These are phyloP conservation scores for Seminavis robusta DNA, from an alignment of 108 stramenopile species.

Conservation along the genomic window DNA sequence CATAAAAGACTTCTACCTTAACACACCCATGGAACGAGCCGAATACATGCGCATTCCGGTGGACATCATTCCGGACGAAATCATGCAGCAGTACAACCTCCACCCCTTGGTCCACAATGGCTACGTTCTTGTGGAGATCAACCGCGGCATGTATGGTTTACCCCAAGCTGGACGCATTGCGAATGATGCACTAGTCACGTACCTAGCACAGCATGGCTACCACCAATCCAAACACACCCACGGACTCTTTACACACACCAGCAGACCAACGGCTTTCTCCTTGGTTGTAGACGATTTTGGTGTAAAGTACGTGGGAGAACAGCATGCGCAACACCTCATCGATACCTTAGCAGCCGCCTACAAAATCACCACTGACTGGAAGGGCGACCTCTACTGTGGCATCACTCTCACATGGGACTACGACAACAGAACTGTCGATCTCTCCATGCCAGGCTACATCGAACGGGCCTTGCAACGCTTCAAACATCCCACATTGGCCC, in stretches of 20 bases:
- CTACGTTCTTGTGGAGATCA: conserved; percentile 22
- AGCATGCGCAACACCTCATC: conserved; percentile 40
- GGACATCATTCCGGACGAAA: not conserved
- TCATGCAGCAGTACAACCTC: conserved; percentile 15
- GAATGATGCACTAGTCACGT: conserved; percentile 9
- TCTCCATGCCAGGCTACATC: conserved; percentile 35
- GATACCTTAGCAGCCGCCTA: conserved; percentile 11
- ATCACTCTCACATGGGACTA: conserved; percentile 39
- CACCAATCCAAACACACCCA: conserved; percentile 17
- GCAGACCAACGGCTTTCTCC: conserved; percentile 24
- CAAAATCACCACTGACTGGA: too few species aligned
- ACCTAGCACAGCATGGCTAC: conserved; percentile 7
- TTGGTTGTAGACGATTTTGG: conserved; percentile 56
- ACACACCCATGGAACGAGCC: conserved; percentile 17
- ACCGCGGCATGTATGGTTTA: conserved; percentile 12
- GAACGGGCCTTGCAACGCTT: conserved; percentile 25
- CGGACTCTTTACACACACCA: conserved; percentile 40
- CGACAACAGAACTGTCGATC: conserved; percentile 9
- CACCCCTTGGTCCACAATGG: conserved; percentile 9
- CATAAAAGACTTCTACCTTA: conserved; percentile 35
- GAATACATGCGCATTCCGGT: conserved; percentile 42
- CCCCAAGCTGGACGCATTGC: conserved; percentile 3
- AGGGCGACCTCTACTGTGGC: conserved; percentile 22
- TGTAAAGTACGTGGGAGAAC: conserved; percentile 30
- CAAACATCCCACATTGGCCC: conserved; percentile 19